Evolutionary conservation across 345 rosid species (phyloP).

Genomic region (Ricinus communis): DNA sequence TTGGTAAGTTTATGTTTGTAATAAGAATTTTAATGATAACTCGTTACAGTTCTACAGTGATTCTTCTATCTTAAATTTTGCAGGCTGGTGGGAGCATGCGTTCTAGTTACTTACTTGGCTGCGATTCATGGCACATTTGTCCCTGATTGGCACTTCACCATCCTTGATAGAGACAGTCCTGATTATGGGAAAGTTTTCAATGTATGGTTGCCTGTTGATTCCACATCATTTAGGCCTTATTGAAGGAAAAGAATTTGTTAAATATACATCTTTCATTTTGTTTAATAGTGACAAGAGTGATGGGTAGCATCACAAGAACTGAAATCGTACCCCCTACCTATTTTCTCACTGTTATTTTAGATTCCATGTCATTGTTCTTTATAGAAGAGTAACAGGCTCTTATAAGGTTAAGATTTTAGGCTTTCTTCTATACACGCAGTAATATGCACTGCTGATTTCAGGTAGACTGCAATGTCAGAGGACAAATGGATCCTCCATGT

Average conservation of each 20-base stretch:
- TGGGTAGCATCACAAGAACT: no score
- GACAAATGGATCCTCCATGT: slow-evolving; percentile 80
- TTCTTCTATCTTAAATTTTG: slow-evolving; percentile 18
- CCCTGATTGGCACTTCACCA: slow-evolving; percentile 78
- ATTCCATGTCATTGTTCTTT: no score
- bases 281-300: no score
- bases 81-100: slow-evolving; percentile 67
- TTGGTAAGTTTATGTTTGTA: slow-evolving; percentile 44
- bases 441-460: slow-evolving; percentile 22
- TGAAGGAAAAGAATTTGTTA: no score
- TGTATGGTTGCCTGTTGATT: slow-evolving; percentile 24
- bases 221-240: no score
- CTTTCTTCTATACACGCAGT: background rate
- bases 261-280: no score
- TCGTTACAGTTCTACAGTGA: background rate
- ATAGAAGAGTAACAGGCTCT: no score
- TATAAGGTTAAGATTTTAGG: background rate
- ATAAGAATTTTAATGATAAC: background rate
- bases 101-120: slow-evolving; percentile 55
- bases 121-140: slow-evolving; percentile 60
- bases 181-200: slow-evolving; percentile 61
- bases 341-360: no score
- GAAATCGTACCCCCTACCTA: no score
- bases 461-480: slow-evolving; percentile 78
- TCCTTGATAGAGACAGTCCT: slow-evolving; percentile 38